Evolutionary conservation across 2,329 filamentous ascomycete species (phyloP), one percentile per base, ranked within the genome.

Genomic region (Colletotrichum neosansevieriae): DNA sequence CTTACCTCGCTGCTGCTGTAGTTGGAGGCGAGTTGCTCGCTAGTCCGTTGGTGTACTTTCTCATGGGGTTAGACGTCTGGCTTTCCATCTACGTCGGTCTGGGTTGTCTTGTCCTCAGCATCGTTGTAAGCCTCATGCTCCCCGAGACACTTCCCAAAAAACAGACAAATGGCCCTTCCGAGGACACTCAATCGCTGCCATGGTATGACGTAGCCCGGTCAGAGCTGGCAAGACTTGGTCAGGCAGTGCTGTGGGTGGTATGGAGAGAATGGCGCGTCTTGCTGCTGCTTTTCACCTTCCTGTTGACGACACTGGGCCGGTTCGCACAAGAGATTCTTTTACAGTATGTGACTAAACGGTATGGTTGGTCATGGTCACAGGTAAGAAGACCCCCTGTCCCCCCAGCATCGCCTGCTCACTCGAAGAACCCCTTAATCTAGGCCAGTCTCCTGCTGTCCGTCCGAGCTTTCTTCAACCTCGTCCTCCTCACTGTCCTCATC

Each of bases 21-120:
- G 67, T 72, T 51, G 60, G 58, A 19, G 64, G 69, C 29, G 54
- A 53, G 21, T 56, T 73, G 2, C 57, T 73, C 38, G 69, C 71
- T 15, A 70, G 71, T 47, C 70, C 64, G 17, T 58, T 73, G 29
- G 69, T 65, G 9, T 72, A 71, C 29, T 54, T 69, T 15, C 56
- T 71, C 53, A 72, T 74, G 44, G 59, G 61, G 12, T 42, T 45
- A 29, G 69, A 66, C 24, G 57, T 58, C 5, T 70, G 68, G 70
- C 47, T 67, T 15, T 56, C 63, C 21, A 64, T 71, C 21, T 67
- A 67, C 40, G 45, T 67, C 9, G 70, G 70, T 3, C 32, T 72
- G 7, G 38, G 13, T 19, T 40, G 63, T 36, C 65, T 68, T 58
- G 29, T 61, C 19, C 42, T 69, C 12, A 45, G 61, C 13, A 50